Evolutionary conservation across 2,329 filamentous ascomycete genomes (phyloP), one percentile per base, ranked within the genome.

Genomic region (Pseudogymnoascus verrucosus): DNA sequence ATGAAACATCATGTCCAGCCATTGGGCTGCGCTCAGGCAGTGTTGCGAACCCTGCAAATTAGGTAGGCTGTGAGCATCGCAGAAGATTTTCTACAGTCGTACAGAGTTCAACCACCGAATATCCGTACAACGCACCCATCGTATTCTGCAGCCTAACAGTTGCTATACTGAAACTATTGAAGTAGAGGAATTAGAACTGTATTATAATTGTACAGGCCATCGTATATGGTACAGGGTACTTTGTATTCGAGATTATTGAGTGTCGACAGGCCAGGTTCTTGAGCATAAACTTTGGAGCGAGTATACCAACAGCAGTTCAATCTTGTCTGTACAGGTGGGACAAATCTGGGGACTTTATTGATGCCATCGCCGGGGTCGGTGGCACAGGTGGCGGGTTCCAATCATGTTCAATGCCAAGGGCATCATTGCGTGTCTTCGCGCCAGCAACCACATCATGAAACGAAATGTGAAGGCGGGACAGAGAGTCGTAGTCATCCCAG

Each of bases 391-490:
- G 59, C 4, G 59, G 59, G n/a, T 61, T 61, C 59, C 59, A 61
- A 40, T 61, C 59, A 26, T 61, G 59, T 39, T 39, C 36, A 61
- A 61, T 39, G 34, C 59, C 59, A 26, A 61, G 59, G 12, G 6
- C 39, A 40, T 61, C 59, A 40, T 61, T 61, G 36, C 34, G 21
- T 40, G 39, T 36, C 59, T 61, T 61, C 19, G 65, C 65, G 16
- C 63, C 16, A 42, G 66, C 66, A 57, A 73, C 70, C 26, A 66
- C 64, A n/a, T 71, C 66, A 60, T 68, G 68, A 21, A 67, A 65
- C 11, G 62, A 62, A n/a, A 65, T 57, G 39, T 71, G 67, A 61
- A 72, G 67, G 21, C 72, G 64, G 44, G 72, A 70, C 44, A 74
- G 64, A 60, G 67, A 64, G 5, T 69, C 57, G 66, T 73, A 65